Evolutionary conservation across 768 basidiomycete species (phyloP), one percentile per base, ranked within the genome.

Genomic region (Lentinula detonsa): DNA sequence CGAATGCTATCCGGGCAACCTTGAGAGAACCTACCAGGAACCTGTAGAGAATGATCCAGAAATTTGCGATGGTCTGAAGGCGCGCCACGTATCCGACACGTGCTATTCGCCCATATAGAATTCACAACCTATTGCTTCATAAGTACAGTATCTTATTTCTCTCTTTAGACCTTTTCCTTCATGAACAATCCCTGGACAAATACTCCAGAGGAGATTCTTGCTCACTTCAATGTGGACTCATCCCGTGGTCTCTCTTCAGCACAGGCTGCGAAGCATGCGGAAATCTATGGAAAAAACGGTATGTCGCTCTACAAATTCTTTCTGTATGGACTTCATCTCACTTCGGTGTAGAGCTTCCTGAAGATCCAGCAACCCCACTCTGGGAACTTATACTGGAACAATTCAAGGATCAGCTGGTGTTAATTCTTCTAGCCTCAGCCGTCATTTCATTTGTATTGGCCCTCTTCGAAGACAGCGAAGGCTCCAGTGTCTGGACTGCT

Each of bases 301-400:
- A 57, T 61, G 81, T 43, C 53, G 63, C 28, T 61, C 54, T 42
- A n/a, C 21, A 57, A 21, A 35, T 35, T 28, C 35, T n/a, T 4
- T 33, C 33, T 39, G 21, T 57, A 28, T 51, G 34, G 6, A 21
- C 31, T 34, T 65, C 57, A 67, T 37, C 42, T 40, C 48, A 50
- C 37, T 49, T 34, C 28, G 53, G 45, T 53, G 13, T 72, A 98
- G 96, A 92, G 70, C 81, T 99, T 6, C 95, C 96, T 10, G 94
- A 97, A 69, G 93, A 95, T 9, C 88, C 92, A 0, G 76, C 92
- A 3, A 97, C 96, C 4, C 92, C 95, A 3, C 70, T 98, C 35
- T 95, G 94, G 93, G 83, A 93, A 70, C 86, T 98, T 62, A 89
- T 99, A 62, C 81, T 99, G n/a, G 95, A 97, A 66, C 96, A 99